Evolutionary conservation across 129 eudicot genomes (phyloP), one percentile per base, ranked within the genome.

Genomic region (Centaurea solstitialis): DNA sequence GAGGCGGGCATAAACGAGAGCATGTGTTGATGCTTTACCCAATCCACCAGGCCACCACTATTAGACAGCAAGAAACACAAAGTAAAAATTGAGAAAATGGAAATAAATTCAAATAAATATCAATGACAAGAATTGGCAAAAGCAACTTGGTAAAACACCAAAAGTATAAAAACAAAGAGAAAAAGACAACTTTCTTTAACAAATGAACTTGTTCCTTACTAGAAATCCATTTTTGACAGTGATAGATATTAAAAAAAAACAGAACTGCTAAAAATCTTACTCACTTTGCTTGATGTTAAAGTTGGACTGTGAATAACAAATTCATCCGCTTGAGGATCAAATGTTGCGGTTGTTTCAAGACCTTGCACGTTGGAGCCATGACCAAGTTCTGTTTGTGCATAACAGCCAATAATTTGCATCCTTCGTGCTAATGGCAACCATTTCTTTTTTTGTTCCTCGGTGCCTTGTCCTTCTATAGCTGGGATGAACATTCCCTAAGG

Each of bases 1-100:
- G 35, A 96, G 94, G 47, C 98, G 97, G 33, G 98, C 98, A 88
- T 91, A 96, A 61, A 91, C 92, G 12, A 93, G 78, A 59, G 89
- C 99, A 89, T 96, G 99, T 3, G 98, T 96, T 41, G 99, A 89
- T 65, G 86, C 81, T 91, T 96, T 96, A 21, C 99, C 99, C 82
- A 96, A 82, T 65, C 99, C 99, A 78, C 98, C 99, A 75, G 99
- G 99, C 99, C 99, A 96, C 99, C 99, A 96, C 99, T 96, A 68
- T 70, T 68, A 76, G 21, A 82, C 24, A 80, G 35, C 30, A 37
- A 81, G 81, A 21, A 76, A 50, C 57, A 69, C 59, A 87, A 17
- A 41, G 64, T 15, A 10, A 13, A 40, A 59, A 38, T 39, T 67
- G 37, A 76, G 81, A 39, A 4, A 74, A 59, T 3, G 24, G 9